A percentile compares a stretch with the other conserved stretches of the same genome.
Conservation (phyloP, 1,284 basidiomycete genomes). For the Trichosporon sp. region DNA sequence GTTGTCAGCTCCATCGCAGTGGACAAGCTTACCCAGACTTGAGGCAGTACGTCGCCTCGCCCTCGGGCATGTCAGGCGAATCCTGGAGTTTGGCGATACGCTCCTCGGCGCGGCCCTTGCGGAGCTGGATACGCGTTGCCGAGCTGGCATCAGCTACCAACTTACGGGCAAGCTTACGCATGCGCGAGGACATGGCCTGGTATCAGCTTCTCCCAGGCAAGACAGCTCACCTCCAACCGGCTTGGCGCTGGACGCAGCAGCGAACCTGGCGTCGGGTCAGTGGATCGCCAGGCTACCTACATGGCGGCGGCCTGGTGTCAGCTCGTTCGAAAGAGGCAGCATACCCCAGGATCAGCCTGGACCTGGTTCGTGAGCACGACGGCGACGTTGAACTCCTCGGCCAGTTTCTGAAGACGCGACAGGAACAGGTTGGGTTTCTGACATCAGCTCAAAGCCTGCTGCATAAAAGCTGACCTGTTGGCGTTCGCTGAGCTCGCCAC, state of each 20-base stretch:
- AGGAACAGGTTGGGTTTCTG: conserved; percentile 72
- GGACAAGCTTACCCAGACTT: conserved; percentile 47
- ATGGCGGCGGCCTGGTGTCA: conserved; percentile 71
- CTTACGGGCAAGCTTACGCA: conserved; percentile 42
- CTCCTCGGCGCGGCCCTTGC: conserved; percentile 83
- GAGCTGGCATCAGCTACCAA: conserved; percentile 35
- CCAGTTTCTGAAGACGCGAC: conserved; percentile 82
- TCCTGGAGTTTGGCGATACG: conserved; percentile 93
- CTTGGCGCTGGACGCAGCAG: conserved; percentile 81
- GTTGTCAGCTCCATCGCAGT: conserved; percentile 12
- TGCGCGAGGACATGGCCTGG: conserved; percentile 56
- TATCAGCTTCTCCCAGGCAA: background rate
- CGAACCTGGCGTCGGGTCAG: conserved; percentile 61
- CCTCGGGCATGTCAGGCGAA: conserved; percentile 87
- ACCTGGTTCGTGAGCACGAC: conserved; percentile 88
- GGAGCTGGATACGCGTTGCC: conserved; percentile 52
- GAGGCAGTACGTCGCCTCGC: conserved; percentile 86
- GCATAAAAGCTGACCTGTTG: conserved; percentile 64
- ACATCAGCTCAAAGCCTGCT: background rate
- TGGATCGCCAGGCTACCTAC: conserved; percentile 25
- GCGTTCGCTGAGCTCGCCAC: conserved; percentile 87
- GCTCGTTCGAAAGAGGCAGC: conserved; percentile 19
- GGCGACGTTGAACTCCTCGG: conserved; percentile 81
- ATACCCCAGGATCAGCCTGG: conserved; percentile 79
- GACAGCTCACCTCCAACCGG: conserved; percentile 71